These are phyloP conservation scores for Penicillium daleae DNA, from an alignment of 495 filamentous ascomycete species.

Conservation along the genomic window DNA sequence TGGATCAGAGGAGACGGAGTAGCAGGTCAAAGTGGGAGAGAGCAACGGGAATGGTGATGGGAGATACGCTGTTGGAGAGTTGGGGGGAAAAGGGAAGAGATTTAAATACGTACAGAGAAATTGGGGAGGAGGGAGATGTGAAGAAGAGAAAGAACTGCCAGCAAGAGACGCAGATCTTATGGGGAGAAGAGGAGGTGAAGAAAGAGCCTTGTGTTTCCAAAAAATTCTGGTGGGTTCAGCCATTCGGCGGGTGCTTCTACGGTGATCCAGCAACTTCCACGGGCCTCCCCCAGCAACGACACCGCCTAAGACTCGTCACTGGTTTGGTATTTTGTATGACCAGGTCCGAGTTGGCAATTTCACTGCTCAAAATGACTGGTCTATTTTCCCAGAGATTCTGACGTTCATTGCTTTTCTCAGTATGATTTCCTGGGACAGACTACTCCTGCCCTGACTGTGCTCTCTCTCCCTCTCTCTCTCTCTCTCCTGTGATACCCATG, in stretches of 20 bases:
- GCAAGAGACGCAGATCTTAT: conserved; percentile 5
- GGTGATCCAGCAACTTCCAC: conserved; percentile 54
- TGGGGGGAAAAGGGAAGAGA: background rate
- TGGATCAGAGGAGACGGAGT: background rate
- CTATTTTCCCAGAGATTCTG: too few relatives aligned
- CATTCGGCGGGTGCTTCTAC: conserved; percentile 41
- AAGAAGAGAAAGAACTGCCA: conserved; percentile 13
- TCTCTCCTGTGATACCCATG: background rate
- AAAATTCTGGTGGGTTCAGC: conserved; percentile 28
- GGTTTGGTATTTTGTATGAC: too few relatives aligned
- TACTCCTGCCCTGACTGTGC: too few relatives aligned
- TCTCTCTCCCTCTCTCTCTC: too few relatives aligned
- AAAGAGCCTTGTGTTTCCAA: conserved; percentile 31
- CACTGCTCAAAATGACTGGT: too few relatives aligned
- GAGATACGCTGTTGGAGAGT: background rate
- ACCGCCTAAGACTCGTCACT: too few relatives aligned
- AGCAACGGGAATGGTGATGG: background rate
- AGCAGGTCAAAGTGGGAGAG: background rate
- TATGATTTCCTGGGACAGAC: too few relatives aligned
- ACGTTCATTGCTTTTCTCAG: too few relatives aligned
- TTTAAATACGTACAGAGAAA: conserved; percentile 1
- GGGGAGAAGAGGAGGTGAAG: conserved; percentile 10
- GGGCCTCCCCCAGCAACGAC: conserved; percentile 24
- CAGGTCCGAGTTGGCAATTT: too few relatives aligned
- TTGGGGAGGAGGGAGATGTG: background rate